Conservation (phyloP, 257 asterid species). For the Catharanthus roseus region DNA sequence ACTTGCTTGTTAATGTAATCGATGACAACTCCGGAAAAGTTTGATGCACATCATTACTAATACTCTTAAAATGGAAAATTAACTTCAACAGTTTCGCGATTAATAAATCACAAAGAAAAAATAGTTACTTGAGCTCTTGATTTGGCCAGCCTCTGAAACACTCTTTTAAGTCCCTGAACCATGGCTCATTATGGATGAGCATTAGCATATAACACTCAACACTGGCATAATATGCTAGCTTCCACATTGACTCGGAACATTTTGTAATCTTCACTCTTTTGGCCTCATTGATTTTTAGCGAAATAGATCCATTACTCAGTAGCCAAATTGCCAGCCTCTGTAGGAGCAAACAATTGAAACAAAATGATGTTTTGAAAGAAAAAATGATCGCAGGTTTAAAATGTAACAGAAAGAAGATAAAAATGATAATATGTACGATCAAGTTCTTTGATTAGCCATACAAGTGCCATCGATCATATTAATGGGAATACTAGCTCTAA, state of each 20-base stretch:
- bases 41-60: not conserved
- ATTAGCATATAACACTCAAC: conserved; percentile 57
- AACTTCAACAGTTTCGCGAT: not conserved
- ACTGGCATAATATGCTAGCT: conserved; percentile 67
- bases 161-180: conserved; percentile 57
- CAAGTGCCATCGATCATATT: not conserved
- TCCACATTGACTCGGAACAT: conserved; percentile 98
- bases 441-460: not conserved
- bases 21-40: not conserved
- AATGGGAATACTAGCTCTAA: not conserved
- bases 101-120: not conserved
- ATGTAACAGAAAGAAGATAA: not conserved
- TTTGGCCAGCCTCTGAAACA: conserved; percentile 87
- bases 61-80: not conserved
- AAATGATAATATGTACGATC: not conserved
- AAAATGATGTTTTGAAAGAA: conserved; percentile 6
- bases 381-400: not conserved
- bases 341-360: conserved; percentile 25
- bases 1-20: not conserved
- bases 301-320: conserved; percentile 42
- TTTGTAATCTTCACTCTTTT: conserved; percentile 60
- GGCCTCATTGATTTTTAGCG: conserved; percentile 41
- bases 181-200: conserved; percentile 49
- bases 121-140: conserved; percentile 50
- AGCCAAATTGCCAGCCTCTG: conserved; percentile 75